phyloP scores from a whole-genome alignment of 2,329 filamentous ascomycete species.

The Aspergillus carbonarius region DNA sequence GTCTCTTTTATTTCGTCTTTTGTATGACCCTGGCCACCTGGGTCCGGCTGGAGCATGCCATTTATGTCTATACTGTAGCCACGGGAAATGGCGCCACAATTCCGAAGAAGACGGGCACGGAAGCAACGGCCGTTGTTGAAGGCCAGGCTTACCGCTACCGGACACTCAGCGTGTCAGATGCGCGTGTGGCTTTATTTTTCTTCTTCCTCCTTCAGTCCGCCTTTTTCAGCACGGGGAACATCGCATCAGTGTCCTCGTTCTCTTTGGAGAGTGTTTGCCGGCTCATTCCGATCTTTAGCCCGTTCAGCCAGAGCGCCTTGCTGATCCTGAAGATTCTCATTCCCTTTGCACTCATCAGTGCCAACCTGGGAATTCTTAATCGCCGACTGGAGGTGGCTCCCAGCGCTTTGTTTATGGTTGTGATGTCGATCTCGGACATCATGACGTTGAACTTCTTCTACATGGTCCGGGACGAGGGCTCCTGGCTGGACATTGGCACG shows the following conservation, averaged over 20 bases:
- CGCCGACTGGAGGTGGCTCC: slow-evolving; percentile 78
- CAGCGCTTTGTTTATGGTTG: slow-evolving; percentile 87
- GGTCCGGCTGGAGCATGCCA: slow-evolving; percentile 85
- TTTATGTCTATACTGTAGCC: slow-evolving; percentile 52
- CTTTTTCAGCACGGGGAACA: slow-evolving; percentile 96
- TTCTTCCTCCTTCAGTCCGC: slow-evolving; percentile 90
- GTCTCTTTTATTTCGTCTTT: slow-evolving; percentile 91
- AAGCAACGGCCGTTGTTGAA: slow-evolving; percentile 36
- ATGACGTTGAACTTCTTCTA: slow-evolving; percentile 97
- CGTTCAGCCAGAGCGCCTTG: slow-evolving; percentile 84
- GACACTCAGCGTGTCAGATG: slow-evolving; percentile 75
- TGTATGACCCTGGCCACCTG: slow-evolving; percentile 78
- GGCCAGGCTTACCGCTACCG: slow-evolving; percentile 52
- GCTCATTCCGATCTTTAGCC: slow-evolving; percentile 87
- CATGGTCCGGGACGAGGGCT: slow-evolving; percentile 94
- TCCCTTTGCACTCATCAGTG: slow-evolving; percentile 87
- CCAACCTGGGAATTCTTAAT: slow-evolving; percentile 92
- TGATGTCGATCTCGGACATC: slow-evolving; percentile 87
- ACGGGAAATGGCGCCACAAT: slow-evolving; percentile 21
- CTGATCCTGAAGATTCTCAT: slow-evolving; percentile 88
- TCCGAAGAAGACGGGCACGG: slow-evolving; percentile 22
- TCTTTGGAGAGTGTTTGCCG: slow-evolving; percentile 86
- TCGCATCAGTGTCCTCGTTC: slow-evolving; percentile 91
- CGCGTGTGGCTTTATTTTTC: slow-evolving; percentile 89
- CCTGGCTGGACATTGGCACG: slow-evolving; percentile 95